Evolutionary conservation across 2,329 filamentous ascomycete genomes (phyloP), one percentile per base, ranked within the genome.

Genomic region (Fusarium sp.): DNA sequence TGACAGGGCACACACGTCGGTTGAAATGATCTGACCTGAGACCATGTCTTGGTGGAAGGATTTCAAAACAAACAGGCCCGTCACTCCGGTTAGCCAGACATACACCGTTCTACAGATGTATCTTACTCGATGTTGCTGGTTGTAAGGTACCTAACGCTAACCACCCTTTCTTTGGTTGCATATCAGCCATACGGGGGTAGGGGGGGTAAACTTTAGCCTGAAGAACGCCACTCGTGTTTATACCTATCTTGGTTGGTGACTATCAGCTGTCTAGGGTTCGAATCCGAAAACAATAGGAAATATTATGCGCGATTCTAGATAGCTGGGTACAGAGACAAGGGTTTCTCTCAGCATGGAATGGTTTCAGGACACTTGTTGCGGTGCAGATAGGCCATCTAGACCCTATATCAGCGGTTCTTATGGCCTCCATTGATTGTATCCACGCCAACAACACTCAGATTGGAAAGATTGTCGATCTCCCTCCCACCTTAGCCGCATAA

Each of bases 1-100:
- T 56, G 41, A 56, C 44, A 61, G 42, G 43, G 28, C 51, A 39
- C 26, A 56, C 34, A n/a, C 19, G 12, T 38, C 26, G 13, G n/a
- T 39, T 26, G 40, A 53, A 48, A 53, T 38, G 25, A 34, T 52
- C 65, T 47, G 61, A 38, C 34, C 40, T 59, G 22, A 53, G 53
- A 53, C 56, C 19, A 29, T 35, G 35, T 39, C 24, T 24, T 15
- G 44, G 25, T 34, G 19, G 4, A 24, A 36, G 15, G 42, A 32
- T 56, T 56, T 39, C 35, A 48, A 42, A 26, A 40, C n/a, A 22
- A 24, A 19, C 19, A 35, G 28, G 47, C 6, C 25, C 32, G 36
- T 28, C 51, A 58, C 53, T 34, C 25, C 40, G 26, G 31, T 45
- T n/a, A 41, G 41, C 24, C 34, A 36, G 39, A 29, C 39, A 39